A percentile compares a stretch with the other conserved stretches of the same genome.
These are phyloP conservation scores for Brettanomyces bruxellensis DNA, from an alignment of 805 yeast genomes.

Conservation along the genomic window DNA sequence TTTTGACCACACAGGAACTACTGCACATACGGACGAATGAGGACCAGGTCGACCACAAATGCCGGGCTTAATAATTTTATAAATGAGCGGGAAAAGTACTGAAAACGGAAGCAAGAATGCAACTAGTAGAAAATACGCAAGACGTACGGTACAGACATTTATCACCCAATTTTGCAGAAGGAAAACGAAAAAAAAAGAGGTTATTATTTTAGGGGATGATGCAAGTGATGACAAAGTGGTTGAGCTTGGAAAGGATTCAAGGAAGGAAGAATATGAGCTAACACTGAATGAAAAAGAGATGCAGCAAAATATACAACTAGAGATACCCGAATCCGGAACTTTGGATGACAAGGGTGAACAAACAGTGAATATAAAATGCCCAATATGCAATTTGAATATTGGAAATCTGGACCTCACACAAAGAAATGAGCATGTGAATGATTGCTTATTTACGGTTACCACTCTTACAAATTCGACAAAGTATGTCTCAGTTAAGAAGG, in stretches of 20 bases:
- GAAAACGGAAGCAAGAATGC: too few species aligned
- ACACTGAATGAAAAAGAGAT: too few species aligned
- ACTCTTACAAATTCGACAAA: slow-evolving; percentile 3
- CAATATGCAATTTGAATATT: slow-evolving; percentile 40
- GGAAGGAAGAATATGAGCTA: neutral
- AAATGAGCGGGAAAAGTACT: too few species aligned
- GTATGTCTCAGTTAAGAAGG: slow-evolving; percentile 7
- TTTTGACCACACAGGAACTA: too few species aligned
- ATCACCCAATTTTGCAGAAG: neutral
- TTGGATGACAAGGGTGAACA: slow-evolving; percentile 9
- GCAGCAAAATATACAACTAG: too few species aligned
- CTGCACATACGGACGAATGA: too few species aligned
- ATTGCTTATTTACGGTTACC: slow-evolving; percentile 28
- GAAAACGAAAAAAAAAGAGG: neutral
- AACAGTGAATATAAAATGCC: slow-evolving; percentile 29
- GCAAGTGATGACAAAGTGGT: neutral
- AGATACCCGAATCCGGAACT: neutral
- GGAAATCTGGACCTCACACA: slow-evolving; percentile 29
- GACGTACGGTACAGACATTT: neutral
- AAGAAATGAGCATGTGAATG: slow-evolving; percentile 44
- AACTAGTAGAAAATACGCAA: too few species aligned
- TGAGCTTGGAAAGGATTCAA: neutral
- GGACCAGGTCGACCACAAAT: too few species aligned
- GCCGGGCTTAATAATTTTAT: too few species aligned
- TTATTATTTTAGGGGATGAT: neutral